Evolutionary conservation across 176 grass and related monocot genomes (phyloP), one percentile per base, ranked within the genome.

Genomic region (Typha latifolia): DNA sequence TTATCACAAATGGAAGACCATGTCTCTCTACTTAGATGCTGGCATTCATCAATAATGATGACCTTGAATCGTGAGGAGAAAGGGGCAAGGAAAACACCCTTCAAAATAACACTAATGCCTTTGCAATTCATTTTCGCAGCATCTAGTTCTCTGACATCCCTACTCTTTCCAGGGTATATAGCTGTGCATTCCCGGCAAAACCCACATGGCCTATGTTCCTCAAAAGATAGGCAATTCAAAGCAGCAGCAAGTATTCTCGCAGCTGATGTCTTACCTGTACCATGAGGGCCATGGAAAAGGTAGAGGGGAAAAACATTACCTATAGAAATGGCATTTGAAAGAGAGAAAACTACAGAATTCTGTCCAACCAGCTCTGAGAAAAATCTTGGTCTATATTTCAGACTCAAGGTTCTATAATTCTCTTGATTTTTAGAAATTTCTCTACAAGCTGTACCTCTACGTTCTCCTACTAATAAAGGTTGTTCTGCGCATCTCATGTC

Each of bases 21-120:
- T 31, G 69, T 77, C 59, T 88, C 85, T 82, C 83, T 87, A 69
- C 88, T 69, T 50, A 97, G 78, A 68, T 80, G 74, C 32, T 89
- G 82, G 66, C 93, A 97, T 43, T 97, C 88, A 48, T 92, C 82
- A 47, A 97, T 76, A 18, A 97, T 84, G 62, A 89, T 47, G 66
- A 97, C 74, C 80, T 89, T 97, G 83, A 80, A 92, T 64, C 75
- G 69, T 0, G 81, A 86, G 68, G 73, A 82, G 67, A 62, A 20
- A 19, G 85, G 88, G 64, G 82, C 66, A n/a, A 89, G 70, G 61
- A 74, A 79, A 11, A 83, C 75, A 70, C 69, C 79, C 75, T 77
- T 89, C 20, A 92, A 82, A 64, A 92, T 56, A 18, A 74, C 74
- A 24, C 82, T 75, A 70, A 83, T 79, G 62, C 72, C 69, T 67